Conservation (phyloP, 805 yeast species). For the Wickerhamomyces ciferrii region DNA sequence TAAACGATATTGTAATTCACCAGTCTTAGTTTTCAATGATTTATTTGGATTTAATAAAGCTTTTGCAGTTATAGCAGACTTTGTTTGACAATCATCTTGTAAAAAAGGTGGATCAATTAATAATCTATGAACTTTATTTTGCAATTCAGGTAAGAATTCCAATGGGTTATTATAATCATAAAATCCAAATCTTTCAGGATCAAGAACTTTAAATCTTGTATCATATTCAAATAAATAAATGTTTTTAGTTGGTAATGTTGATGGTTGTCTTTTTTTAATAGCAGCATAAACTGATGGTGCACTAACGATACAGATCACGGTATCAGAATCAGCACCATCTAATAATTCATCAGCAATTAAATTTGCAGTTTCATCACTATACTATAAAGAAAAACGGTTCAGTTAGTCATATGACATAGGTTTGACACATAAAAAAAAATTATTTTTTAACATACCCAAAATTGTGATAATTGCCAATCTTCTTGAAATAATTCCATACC, state of each 20-base stretch:
- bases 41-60: constrained; percentile 42
- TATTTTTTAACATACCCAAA: constrained; percentile 47
- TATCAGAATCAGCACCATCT: constrained; percentile 68
- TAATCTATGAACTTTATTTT: constrained; percentile 62
- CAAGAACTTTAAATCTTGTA: constrained; percentile 65
- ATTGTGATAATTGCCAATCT: constrained; percentile 93
- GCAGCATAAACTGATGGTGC: constrained; percentile 95
- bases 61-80: constrained; percentile 58
- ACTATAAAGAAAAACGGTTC: constrained; percentile 22
- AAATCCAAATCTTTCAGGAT: constrained; percentile 64
- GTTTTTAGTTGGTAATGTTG: constrained; percentile 55
- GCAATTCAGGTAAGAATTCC: constrained; percentile 48
- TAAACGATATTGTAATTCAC: constrained; percentile 40
- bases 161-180: constrained; percentile 76
- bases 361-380: constrained; percentile 68
- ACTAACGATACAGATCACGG: constrained; percentile 71
- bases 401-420: too few species aligned
- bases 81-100: constrained; percentile 75
- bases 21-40: constrained; percentile 30
- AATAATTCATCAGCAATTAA: constrained; percentile 63
- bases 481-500: constrained; percentile 77
- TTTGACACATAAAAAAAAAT: neutral
- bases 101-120: constrained; percentile 88
- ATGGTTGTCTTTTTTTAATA: constrained; percentile 46
- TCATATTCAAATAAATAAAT: constrained; percentile 79